Base-by-base conservation (phyloP, 2,329 filamentous ascomycete genomes). In the Beauveria varroae region DNA sequence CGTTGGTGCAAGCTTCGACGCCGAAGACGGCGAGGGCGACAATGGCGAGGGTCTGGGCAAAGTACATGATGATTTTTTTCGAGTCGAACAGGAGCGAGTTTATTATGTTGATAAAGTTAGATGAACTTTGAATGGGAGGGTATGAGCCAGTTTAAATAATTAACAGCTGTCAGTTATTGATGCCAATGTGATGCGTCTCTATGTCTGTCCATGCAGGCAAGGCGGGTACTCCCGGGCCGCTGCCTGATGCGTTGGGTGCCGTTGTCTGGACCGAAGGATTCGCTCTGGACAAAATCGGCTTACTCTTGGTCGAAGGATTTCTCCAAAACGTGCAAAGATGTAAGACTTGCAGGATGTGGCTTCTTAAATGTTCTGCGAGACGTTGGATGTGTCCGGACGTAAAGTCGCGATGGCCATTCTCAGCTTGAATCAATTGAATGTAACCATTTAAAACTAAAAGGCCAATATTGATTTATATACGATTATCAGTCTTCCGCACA, bases 21-120 rank as follows among this genome's bases (percentile, higher is more conserved):
- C 58, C 58, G 22, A 60, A 47, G 20, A 54, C 43, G 58, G 58
- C 50, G 41, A 60, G 20, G 58, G 58, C 51, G 43, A 60, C 22
- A 34, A 60, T 46, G 16, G 50, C 50, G 50, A 60, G 50, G 41
- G 58, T 47, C 58, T 60, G 41, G 58, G 51, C 24, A 18, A 60
- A 54, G 58, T 60, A 55, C 58, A 60, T 60, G 50, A 8, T 54
- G 41, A 0, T 28, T 47, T 37, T 12, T n/a, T 41, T 53, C 20
- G 12, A 34, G 34, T 43, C 3, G 47, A 37, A 44, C 8, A 28
- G 49, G 37, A 26, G 12, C 34, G 3, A 16, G 5, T 37, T 20
- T 40, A 28, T 46, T 49, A 28, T 8, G 12, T 34, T 24, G 24
- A 30, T 60, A 49, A 60, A 40, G 49, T 8, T 26, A 34, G 30